Conservation (phyloP, 1,284 basidiomycete genomes). For the Vanrija sp. region DNA sequence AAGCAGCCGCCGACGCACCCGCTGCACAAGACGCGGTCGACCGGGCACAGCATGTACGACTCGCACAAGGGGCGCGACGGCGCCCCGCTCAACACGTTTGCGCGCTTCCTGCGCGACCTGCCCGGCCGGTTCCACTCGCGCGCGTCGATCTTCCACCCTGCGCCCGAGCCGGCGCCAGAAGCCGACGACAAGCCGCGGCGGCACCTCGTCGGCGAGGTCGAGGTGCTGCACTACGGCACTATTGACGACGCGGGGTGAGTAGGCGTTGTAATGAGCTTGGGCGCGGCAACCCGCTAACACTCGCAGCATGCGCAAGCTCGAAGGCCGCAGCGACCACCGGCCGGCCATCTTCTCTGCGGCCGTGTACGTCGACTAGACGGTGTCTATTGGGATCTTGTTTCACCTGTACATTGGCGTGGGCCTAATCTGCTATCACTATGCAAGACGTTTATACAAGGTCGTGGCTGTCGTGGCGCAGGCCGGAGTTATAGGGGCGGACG, state of each 20-base stretch:
- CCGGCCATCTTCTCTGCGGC: slow-evolving; percentile 48
- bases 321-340: slow-evolving; percentile 47
- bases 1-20: not conserved
- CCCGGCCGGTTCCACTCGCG: slow-evolving; percentile 32
- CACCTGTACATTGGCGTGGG: too few relatives aligned
- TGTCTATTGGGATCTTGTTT: too few relatives aligned
- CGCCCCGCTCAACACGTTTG: slow-evolving; percentile 11
- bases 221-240: slow-evolving; percentile 48
- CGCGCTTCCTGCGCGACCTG: slow-evolving; percentile 34
- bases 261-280: not conserved
- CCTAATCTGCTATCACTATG: too few relatives aligned
- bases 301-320: slow-evolving; percentile 40
- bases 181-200: slow-evolving; percentile 4
- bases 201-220: slow-evolving; percentile 43
- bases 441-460: too few relatives aligned
- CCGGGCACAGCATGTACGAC: not conserved
- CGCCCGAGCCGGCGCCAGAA: not conserved
- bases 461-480: too few relatives aligned
- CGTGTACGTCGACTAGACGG: slow-evolving; percentile 36
- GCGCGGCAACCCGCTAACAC: not conserved
- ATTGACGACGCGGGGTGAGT: slow-evolving; percentile 45
- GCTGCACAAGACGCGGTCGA: too few relatives aligned
- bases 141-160: slow-evolving; percentile 8
- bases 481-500: too few relatives aligned
- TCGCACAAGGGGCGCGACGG: not conserved